phyloP scores from a whole-genome alignment of 1,139 yeast species.

The Lodderomyces jiufengensis region DNA sequence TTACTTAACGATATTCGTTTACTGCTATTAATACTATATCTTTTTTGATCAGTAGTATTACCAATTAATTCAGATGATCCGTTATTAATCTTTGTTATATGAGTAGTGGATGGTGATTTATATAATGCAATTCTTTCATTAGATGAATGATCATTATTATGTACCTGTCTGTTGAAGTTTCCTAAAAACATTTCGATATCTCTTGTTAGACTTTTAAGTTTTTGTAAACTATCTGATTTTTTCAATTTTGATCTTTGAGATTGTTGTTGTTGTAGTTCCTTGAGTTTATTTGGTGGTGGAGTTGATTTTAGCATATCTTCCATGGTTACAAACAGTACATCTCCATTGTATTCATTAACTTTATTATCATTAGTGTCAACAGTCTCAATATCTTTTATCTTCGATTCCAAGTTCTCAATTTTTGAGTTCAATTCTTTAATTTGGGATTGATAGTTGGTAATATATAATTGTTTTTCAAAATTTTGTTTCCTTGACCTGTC shows the following conservation, averaged over 20 bases:
- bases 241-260: conserved; percentile 12
- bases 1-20: conserved; percentile 13
- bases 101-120: conserved; percentile 26
- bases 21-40: conserved; percentile 4
- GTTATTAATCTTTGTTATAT: conserved; percentile 14
- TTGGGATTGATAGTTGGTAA: conserved; percentile 36
- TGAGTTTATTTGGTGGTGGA: conserved; percentile 22
- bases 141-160: neutral
- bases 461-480: conserved; percentile 30
- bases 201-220: conserved; percentile 13
- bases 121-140: conserved; percentile 5
- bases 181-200: conserved; percentile 13
- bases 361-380: neutral
- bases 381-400: neutral
- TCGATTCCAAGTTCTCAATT: conserved; percentile 9
- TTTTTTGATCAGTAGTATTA: neutral
- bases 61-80: neutral
- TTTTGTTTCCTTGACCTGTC: conserved; percentile 31
- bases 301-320: conserved; percentile 30
- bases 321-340: conserved; percentile 30
- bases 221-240: conserved; percentile 24
- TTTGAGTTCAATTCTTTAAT: conserved; percentile 21
- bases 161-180: neutral
- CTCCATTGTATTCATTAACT: conserved; percentile 7
- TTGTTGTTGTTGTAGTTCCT: conserved; percentile 1